These are phyloP conservation scores for Phialophora verrucosa DNA, from an alignment of 2,329 filamentous ascomycete species.

Conservation along the genomic window DNA sequence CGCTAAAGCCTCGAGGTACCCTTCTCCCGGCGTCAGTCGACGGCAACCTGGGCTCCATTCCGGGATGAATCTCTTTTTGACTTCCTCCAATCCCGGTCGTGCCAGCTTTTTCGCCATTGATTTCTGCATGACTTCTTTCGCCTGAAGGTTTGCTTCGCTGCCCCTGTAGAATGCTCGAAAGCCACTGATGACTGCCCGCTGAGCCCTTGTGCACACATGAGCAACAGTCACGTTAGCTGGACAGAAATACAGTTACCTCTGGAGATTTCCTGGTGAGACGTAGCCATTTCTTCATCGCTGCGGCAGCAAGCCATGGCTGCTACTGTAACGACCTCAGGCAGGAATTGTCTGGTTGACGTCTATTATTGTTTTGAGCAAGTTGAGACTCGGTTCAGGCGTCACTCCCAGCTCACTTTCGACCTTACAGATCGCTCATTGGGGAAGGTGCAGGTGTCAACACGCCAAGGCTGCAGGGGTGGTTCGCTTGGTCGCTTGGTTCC, in stretches of 20 bases:
- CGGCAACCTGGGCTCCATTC: constrained; percentile 49
- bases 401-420: too few species aligned
- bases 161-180: constrained; percentile 29
- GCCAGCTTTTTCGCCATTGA: constrained; percentile 35
- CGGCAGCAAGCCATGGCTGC: neutral
- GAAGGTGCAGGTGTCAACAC: too few species aligned
- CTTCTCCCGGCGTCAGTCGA: constrained; percentile 53
- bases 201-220: neutral
- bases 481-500: neutral
- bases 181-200: constrained; percentile 23
- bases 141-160: constrained; percentile 17
- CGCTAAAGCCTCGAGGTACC: constrained; percentile 33
- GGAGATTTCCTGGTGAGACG: neutral
- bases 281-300: neutral
- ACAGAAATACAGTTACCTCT: neutral
- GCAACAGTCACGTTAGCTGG: neutral
- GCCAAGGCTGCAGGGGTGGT: constrained; percentile 4
- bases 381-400: too few species aligned
- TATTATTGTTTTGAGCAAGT: too few species aligned
- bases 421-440: too few species aligned
- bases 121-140: constrained; percentile 26
- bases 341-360: too few species aligned
- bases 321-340: too few species aligned
- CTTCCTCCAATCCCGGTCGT: constrained; percentile 32
- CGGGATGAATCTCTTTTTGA: constrained; percentile 35